A percentile compares a stretch with the other conserved stretches of the same genome.
These are phyloP conservation scores for Pythium plurisporium DNA, from an alignment of 352 stramenopile species.

Conservation along the genomic window DNA sequence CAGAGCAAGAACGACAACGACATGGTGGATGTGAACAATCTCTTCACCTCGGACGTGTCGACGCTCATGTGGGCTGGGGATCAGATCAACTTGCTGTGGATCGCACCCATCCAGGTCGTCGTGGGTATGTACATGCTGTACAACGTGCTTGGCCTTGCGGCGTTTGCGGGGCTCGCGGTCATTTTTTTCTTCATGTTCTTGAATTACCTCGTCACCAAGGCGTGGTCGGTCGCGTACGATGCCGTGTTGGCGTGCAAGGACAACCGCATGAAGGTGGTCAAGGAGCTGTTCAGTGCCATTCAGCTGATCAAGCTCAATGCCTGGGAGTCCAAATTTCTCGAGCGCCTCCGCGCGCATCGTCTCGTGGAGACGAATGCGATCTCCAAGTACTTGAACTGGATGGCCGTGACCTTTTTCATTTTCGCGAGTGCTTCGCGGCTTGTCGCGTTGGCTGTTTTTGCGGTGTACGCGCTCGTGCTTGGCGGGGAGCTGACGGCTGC, in stretches of 20 bases:
- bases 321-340: slow-evolving; percentile 77
- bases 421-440: slow-evolving; percentile 26
- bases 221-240: slow-evolving; percentile 11
- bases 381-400: slow-evolving; percentile 55
- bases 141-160: slow-evolving; percentile 21
- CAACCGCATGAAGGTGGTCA: slow-evolving; percentile 36
- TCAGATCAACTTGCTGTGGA: slow-evolving; percentile 33
- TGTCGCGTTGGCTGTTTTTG: slow-evolving; percentile 32
- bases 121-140: slow-evolving; percentile 36
- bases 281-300: slow-evolving; percentile 50
- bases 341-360: slow-evolving; percentile 53
- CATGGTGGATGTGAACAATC: slow-evolving; percentile 78
- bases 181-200: slow-evolving; percentile 24
- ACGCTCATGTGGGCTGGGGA: slow-evolving; percentile 27
- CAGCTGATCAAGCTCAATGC: slow-evolving; percentile 91
- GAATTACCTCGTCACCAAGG: slow-evolving; percentile 26
- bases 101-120: slow-evolving; percentile 27
- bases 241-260: slow-evolving; percentile 34
- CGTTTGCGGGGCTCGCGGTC: slow-evolving; percentile 30
- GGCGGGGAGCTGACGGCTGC: slow-evolving; percentile 24
- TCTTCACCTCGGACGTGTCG: slow-evolving; percentile 88
- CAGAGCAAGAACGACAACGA: slow-evolving; percentile 18
- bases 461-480: slow-evolving; percentile 28
- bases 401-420: slow-evolving; percentile 53
- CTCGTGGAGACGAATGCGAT: slow-evolving; percentile 66